Evolutionary conservation across 176 grass and related monocot species (phyloP).

Genomic region (Stipa capillata): DNA sequence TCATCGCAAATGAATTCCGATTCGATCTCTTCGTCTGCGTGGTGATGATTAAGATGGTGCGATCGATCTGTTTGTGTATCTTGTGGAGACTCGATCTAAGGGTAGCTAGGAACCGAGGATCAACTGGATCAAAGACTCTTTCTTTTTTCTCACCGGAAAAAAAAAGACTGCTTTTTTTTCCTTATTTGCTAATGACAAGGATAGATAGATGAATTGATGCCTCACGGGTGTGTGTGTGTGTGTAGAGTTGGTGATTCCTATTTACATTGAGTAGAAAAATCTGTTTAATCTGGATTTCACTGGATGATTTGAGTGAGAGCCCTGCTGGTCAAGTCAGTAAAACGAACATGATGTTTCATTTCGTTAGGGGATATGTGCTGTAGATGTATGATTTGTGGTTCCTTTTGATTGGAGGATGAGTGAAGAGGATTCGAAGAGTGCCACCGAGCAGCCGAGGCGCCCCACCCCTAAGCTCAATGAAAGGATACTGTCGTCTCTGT

Average conservation of each 20-base stretch:
- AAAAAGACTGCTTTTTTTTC: no score
- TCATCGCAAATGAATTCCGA: not conserved
- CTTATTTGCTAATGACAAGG: not conserved
- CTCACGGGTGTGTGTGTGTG: no score
- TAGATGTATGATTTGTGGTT: not conserved
- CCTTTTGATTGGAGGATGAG: slow-evolving; percentile 32
- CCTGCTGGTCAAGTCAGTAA: not conserved
- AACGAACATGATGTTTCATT: not conserved
- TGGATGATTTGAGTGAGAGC: not conserved
- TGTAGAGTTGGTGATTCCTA: not conserved
- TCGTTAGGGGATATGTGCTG: not conserved
- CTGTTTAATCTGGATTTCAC: not conserved
- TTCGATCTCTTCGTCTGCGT: not conserved
- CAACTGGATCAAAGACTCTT: not conserved
- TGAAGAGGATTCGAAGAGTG: slow-evolving; percentile 8
- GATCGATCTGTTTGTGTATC: not conserved
- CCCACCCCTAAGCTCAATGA: slow-evolving; percentile 62
- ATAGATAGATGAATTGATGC: not conserved
- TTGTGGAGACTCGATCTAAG: not conserved
- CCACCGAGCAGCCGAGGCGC: slow-evolving; percentile 1
- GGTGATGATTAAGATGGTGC: not conserved
- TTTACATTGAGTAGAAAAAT: not conserved
- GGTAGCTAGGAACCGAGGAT: not conserved
- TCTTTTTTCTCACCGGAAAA: no score
- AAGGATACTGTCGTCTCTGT: slow-evolving; percentile 85